Evolutionary conservation across 495 filamentous ascomycete species (phyloP), one percentile per base, ranked within the genome.

Genomic region (Neurospora discreta): DNA sequence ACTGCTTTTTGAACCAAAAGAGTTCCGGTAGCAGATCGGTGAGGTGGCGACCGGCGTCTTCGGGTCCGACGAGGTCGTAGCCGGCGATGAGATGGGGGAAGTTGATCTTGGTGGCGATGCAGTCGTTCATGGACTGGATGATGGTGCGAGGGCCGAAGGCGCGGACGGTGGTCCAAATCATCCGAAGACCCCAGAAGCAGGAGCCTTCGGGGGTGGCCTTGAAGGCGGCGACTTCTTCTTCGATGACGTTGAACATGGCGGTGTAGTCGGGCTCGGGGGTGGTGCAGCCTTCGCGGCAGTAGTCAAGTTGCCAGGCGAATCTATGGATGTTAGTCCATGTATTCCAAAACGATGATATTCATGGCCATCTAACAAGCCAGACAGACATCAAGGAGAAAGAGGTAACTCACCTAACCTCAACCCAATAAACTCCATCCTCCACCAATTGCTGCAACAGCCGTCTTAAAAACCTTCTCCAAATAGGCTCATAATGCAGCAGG

Each of bases 1-100:
- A 98, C 69, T 88, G 87, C 77, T 95, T 95, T 42, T 89, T 89
- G 84, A 98, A 98, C 92, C 92, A 97, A 76, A 98, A 93, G 1
- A 98, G 81, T 70, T 96, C 87, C 0, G 94, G 93, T 0, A 93
- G 86, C 3, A 96, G 82, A 74, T 94, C 91, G 38, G 85, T 85
- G 10, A 97, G 88, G 1, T 93, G 84, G 44, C 92, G 85, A 7
- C 94, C 93, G 6, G 82, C 75, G 74, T 95, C 90, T 83, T 97
- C 95, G 80, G 93, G 91, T 1, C 92, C 94, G 11, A 96, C 93
- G 16, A 97, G 77, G 80, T 98, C 95, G 81, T 91, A 97, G 20
- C 95, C 95, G 40, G 90, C 90, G 73, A 99, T 88, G 1, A 94
- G 82, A 41, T 92, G 84, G 2, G 95, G 94, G 75, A 90, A 94